These are phyloP conservation scores for Saccharomyces pastorianus DNA, from an alignment of 1,139 yeast species.

Conservation along the genomic window DNA sequence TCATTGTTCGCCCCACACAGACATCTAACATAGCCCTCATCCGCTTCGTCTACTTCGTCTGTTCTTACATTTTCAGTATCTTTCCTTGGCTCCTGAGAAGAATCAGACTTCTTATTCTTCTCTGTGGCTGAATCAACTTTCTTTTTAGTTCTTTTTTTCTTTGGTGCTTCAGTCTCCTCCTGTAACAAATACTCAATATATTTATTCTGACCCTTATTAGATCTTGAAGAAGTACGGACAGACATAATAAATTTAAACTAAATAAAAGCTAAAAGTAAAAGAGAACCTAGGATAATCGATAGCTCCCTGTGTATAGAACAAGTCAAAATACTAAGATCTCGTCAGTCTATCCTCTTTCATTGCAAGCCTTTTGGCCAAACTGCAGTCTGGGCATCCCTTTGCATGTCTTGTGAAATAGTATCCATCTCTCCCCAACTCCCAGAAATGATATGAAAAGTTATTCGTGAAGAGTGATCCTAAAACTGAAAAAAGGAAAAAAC, in stretches of 20 bases:
- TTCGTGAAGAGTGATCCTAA: background rate
- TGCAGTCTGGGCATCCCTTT: background rate
- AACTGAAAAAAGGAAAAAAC: background rate
- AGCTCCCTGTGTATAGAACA: background rate
- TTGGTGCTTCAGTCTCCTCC: slow-evolving; percentile 12
- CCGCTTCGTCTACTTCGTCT: slow-evolving; percentile 10
- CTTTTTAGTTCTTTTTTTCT: background rate
- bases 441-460: background rate
- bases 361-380: background rate
- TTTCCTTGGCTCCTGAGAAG: background rate
- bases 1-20: slow-evolving; percentile 61
- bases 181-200: slow-evolving; percentile 15
- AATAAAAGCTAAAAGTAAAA: background rate
- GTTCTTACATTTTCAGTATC: slow-evolving; percentile 7
- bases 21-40: slow-evolving; percentile 42
- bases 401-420: background rate
- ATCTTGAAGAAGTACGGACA: slow-evolving; percentile 20
- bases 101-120: background rate
- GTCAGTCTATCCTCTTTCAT: background rate
- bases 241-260: slow-evolving; percentile 9
- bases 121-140: background rate
- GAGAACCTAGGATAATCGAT: background rate
- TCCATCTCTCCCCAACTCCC: background rate
- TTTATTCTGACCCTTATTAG: slow-evolving; percentile 24
- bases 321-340: background rate